These are phyloP conservation scores for Leccinum ochraceum DNA, from an alignment of 768 basidiomycete species.

Conservation along the genomic window DNA sequence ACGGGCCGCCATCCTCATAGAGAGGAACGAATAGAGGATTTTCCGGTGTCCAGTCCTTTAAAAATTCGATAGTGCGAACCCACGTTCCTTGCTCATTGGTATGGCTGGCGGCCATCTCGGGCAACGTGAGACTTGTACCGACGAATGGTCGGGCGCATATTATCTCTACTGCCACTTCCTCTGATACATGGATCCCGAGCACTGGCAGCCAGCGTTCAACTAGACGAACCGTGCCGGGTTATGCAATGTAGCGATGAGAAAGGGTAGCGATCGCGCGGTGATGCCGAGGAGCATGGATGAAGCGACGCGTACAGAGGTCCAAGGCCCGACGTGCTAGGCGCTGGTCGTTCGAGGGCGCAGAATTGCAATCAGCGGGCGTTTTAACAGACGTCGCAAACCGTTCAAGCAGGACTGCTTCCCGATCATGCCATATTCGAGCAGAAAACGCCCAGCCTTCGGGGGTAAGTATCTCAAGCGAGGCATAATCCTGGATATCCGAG, in stretches of 20 bases:
- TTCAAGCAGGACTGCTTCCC: slow-evolving; percentile 79
- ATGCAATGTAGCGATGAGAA: slow-evolving; percentile 78
- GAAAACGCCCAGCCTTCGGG: slow-evolving; percentile 89
- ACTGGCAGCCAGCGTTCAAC: slow-evolving; percentile 87
- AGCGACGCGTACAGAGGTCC: slow-evolving; percentile 65
- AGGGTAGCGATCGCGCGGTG: slow-evolving; percentile 81
- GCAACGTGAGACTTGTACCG: slow-evolving; percentile 38
- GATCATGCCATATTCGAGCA: slow-evolving; percentile 82
- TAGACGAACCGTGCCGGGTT: slow-evolving; percentile 81
- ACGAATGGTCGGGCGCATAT: slow-evolving; percentile 81
- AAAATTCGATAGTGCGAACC: slow-evolving; percentile 72
- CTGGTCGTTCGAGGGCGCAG: slow-evolving; percentile 40
- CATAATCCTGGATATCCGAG: slow-evolving; percentile 66
- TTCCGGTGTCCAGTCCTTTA: slow-evolving; percentile 86
- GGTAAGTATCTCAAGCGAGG: slow-evolving; percentile 74
- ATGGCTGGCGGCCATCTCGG: slow-evolving; percentile 41
- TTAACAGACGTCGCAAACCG: slow-evolving; percentile 54
- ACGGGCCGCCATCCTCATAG: slow-evolving; percentile 39
- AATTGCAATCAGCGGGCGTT: not conserved
- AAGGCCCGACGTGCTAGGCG: slow-evolving; percentile 57
- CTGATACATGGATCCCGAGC: slow-evolving; percentile 66
- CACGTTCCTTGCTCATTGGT: slow-evolving; percentile 77
- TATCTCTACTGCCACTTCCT: slow-evolving; percentile 77
- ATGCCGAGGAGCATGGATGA: slow-evolving; percentile 79
- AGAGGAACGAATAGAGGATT: slow-evolving; percentile 74